Conservation (phyloP, 345 rosid species). For the Garcia nutans region DNA sequence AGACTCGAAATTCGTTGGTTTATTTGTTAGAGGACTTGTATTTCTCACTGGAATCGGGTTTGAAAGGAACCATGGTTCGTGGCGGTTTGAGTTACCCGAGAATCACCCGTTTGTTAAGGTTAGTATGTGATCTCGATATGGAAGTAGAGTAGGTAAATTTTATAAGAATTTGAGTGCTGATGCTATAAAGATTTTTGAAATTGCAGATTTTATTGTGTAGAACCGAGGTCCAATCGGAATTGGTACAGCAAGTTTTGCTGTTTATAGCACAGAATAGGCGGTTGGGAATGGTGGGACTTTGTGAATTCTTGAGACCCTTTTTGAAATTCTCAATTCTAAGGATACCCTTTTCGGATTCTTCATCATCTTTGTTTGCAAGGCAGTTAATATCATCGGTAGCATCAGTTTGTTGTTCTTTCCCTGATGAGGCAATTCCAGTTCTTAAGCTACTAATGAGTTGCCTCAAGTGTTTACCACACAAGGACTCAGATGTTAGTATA, state of each 20-base stretch:
- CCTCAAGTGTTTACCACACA: constrained; percentile 49
- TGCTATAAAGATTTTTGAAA: constrained; percentile 4
- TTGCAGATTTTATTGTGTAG: constrained; percentile 68
- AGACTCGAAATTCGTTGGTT: constrained; percentile 42
- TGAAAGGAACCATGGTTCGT: constrained; percentile 42
- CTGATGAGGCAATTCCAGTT: constrained; percentile 57
- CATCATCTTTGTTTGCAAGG: constrained; percentile 48
- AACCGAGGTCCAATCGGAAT: constrained; percentile 60
- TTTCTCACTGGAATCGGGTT: constrained; percentile 58
- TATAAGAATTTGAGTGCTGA: constrained; percentile 12
- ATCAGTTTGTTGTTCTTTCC: constrained; percentile 68
- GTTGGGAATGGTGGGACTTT: constrained; percentile 59
- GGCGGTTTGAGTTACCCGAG: constrained; percentile 51
- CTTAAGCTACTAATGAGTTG: constrained; percentile 57
- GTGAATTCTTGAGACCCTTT: constrained; percentile 75
- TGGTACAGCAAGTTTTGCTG: constrained; percentile 64
- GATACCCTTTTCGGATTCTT: constrained; percentile 43
- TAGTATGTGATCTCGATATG: constrained; percentile 1
- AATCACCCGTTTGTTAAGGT: constrained; percentile 87
- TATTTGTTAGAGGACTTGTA: constrained; percentile 70
- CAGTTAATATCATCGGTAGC: constrained; percentile 65
- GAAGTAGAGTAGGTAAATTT: not conserved
- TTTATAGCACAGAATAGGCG: constrained; percentile 50
- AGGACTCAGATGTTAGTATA: constrained; percentile 50
- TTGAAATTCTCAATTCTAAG: constrained; percentile 53